phyloP scores from a whole-genome alignment of 495 filamentous ascomycete species.

The Podospora bellae-mahoneyi region DNA sequence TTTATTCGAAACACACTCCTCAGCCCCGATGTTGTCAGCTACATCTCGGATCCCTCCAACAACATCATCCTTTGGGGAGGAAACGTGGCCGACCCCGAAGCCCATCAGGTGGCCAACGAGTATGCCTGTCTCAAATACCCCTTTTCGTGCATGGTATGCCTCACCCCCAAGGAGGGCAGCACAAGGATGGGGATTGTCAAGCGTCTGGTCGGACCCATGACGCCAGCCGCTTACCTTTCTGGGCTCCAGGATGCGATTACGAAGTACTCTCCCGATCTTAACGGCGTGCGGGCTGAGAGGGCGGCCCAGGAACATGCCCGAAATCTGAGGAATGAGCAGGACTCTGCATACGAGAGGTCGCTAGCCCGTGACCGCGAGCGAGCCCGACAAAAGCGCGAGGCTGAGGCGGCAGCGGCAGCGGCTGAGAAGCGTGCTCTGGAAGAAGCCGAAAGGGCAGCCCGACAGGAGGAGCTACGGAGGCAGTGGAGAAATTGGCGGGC shows the following conservation, averaged over 20 bases:
- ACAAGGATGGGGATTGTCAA: constrained; percentile 83
- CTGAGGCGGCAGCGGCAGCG: constrained; percentile 64
- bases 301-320: constrained; percentile 73
- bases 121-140: constrained; percentile 87
- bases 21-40: constrained; percentile 65
- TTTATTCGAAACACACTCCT: constrained; percentile 82
- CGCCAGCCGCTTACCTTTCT: constrained; percentile 62
- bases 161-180: constrained; percentile 75
- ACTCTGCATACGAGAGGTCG: constrained; percentile 87
- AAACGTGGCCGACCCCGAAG: constrained; percentile 85
- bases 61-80: constrained; percentile 88
- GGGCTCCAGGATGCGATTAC: constrained; percentile 67
- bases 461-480: constrained; percentile 52
- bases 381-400: constrained; percentile 67
- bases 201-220: constrained; percentile 65
- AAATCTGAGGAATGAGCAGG: constrained; percentile 75
- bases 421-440: constrained; percentile 52
- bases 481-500: constrained; percentile 84
- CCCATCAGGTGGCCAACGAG: constrained; percentile 82
- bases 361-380: constrained; percentile 84
- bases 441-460: constrained; percentile 60
- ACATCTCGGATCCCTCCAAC: constrained; percentile 66
- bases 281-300: constrained; percentile 63
- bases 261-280: constrained; percentile 65
- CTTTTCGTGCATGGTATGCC: constrained; percentile 76